Evolutionary conservation across 805 yeast genomes (phyloP), one percentile per base, ranked within the genome.

Genomic region (Kodamaea kakaduensis): DNA sequence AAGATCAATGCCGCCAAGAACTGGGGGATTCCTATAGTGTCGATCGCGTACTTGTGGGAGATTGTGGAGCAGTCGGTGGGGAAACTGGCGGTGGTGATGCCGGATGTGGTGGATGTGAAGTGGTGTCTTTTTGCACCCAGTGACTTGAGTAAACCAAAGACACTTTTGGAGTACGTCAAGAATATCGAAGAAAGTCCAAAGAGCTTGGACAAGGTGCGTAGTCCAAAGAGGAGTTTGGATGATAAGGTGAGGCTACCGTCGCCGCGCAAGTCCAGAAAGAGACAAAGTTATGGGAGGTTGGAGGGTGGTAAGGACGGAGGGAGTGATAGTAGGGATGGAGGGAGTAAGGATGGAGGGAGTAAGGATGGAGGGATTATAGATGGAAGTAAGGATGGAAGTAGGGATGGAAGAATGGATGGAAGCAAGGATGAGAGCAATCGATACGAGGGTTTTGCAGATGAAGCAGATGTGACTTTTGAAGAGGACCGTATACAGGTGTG

Each of bases 61-160:
- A 54, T 67, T 6, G 48, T 73, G 19, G 64, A 68, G 34, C 38
- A 42, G 4, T 68, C 69, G 1, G 32, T 36, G 1, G 42, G 52
- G 9, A 40, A 39, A 13, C 29, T 32, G 9, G 40, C 41, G 17
- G 38, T 55, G 14, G 40, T 47, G 9, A 41, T 61, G 37, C 75
- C 76, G 6, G 64, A 65, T 31, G 45, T 77, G 2, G 48, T 64
- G 36, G 71, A 75, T 37, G 56, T 62, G 16, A 52, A 58, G 23
- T 77, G 83, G 82, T 77, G 84, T 47, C 52, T 78, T 1, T 75
- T 62, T 52, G 77, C 75, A 12, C 78, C 78, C 1, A 59, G 48
- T 26, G 32, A 47, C 6, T 37, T 43, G 12, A 44, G 47, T 10
- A 43, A 60, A 18, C 56, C 59, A 3, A 43, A 50, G 20, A 42